These are phyloP conservation scores for Cytospora leucostoma DNA, from an alignment of 2,329 filamentous ascomycete genomes.

Conservation along the genomic window DNA sequence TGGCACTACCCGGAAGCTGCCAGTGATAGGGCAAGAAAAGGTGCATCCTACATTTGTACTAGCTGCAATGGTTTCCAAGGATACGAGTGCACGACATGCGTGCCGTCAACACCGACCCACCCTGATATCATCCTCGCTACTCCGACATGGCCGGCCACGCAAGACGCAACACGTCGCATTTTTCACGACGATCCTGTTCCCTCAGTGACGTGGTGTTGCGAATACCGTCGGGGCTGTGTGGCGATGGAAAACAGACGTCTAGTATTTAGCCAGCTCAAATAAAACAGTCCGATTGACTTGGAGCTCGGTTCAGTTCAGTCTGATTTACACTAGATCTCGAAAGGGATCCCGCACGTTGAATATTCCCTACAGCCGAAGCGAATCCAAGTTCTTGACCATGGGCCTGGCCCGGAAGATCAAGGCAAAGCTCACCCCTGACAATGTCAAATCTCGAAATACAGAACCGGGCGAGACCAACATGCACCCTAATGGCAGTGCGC, in stretches of 20 bases:
- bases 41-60: no score
- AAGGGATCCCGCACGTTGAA: background rate
- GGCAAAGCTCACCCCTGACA: background rate
- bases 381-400: background rate
- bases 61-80: no score
- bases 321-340: background rate
- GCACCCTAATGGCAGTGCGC: background rate
- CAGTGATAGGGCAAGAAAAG: background rate
- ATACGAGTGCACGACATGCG: background rate
- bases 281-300: background rate
- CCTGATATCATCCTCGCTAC: slow-evolving; percentile 2
- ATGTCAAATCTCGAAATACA: background rate
- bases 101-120: slow-evolving; percentile 3
- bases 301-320: background rate
- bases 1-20: background rate
- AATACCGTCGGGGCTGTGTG: background rate
- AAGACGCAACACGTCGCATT: background rate
- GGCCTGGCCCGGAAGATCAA: background rate
- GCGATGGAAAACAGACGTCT: background rate
- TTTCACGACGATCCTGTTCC: background rate
- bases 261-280: background rate
- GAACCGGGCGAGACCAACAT: background rate
- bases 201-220: slow-evolving; percentile 2
- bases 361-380: background rate
- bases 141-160: no score